Evolutionary conservation across 2,329 filamentous ascomycete genomes (phyloP), one percentile per base, ranked within the genome.

Genomic region (Botrytis aclada): DNA sequence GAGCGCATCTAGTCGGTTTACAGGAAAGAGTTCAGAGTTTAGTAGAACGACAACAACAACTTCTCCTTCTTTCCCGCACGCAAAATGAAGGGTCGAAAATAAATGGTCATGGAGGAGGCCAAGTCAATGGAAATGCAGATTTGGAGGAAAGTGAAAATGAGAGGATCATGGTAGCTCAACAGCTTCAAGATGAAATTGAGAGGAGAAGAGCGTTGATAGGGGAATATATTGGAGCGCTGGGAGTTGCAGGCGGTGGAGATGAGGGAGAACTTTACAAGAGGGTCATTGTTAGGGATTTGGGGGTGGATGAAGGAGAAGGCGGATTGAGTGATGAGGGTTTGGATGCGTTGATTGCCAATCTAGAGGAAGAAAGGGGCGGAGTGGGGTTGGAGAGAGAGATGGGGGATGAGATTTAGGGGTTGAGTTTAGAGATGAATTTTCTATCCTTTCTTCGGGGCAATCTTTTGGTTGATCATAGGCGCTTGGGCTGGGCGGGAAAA

Each of bases 241-340:
- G 88, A 62, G 86, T 90, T 75, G 90, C 92, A 18, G 92, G 92
- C 60, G 89, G 91, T 54, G 89, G 90, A 51, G 91, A 93, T 81
- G 90, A 90, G 80, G 92, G 92, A 76, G 90, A 90, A 77, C 89
- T 90, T 80, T 95, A 95, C 81, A 87, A 91, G 58, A 73, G 73
- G 72, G 72, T 78, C 4, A 75, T 79, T 51, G 70, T 72, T 9
- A 76, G 75, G 41, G 77, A 74, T 41, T 69, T 72, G 84, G 85
- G 62, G 90, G 89, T 78, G 81, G 90, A 69, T 87, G 51, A 43
- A 10, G 69, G 69, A 12, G 45, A 64, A 9, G 60, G 58, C 1
- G 69, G 69, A 34, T 89, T 79, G 29, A 77, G 78, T 72, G 77
- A 79, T 70, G 75, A 79, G 60, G 78, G 77, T 34, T 71, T 79